Base-by-base conservation (phyloP, 176 grass and related monocot genomes). In the Carex pumila region DNA sequence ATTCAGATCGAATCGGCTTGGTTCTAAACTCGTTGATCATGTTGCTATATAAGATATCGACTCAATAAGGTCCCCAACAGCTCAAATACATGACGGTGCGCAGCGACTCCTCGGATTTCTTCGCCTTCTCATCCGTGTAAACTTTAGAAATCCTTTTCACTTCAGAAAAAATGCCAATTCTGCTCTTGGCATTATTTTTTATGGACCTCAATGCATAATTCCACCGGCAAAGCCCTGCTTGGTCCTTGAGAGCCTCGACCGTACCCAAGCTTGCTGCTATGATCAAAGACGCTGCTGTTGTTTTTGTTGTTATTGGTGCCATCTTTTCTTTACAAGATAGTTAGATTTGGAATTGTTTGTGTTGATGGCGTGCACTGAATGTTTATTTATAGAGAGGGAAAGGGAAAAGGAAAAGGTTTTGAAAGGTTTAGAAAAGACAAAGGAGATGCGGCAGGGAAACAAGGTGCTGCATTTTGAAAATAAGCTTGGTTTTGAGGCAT, bases 211-310 rank as follows among this genome's bases (percentile, higher is more conserved):
- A 30, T 0, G 88, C 88, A 47, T 94, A 92, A 84, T 94, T 97
- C 92, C 90, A 97, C 30, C 92, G 78, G 55, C 92, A 94, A 21
- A 92, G 92, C 0, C 88, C 92, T 0, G 59, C 83, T 74, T 97
- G 92, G 41, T 95, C 93, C 83, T 96, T 93, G 50, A 95, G 88
- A 14, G 85, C 93, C 71, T 96, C 91, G 32, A 91, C 93, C 0
- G 89, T 83, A 19, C 89, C 87, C 0, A 96, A 85, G 79, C 87
- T 95, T 55, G 88, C 79, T 29, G 91, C 93, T 19, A 88, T 83
- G 18, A 80, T 61, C 85, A 88, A 93, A 19, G 89, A 96, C 2
- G 63, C 83, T 81, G 58, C 90, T 0, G 88, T 84, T 4, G 84
- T 60, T 25, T 25, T 25, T 25, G 25, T 25, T 25, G 25, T 25